Conservation (phyloP, 306 rosid species). For the Oemleria cerasiformis region DNA sequence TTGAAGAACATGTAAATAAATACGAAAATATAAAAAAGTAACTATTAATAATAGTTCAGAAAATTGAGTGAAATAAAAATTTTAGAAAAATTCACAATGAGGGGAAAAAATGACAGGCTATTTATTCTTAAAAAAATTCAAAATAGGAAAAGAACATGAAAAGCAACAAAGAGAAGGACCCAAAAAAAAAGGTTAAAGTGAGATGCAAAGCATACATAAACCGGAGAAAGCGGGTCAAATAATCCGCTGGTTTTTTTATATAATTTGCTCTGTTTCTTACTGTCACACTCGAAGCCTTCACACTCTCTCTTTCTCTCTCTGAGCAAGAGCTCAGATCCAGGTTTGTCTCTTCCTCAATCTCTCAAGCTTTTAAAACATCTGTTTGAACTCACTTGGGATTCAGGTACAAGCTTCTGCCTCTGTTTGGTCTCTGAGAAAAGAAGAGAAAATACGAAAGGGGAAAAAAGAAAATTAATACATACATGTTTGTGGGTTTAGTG, state of each 20-base stretch:
- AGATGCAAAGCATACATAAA: conserved; percentile 17
- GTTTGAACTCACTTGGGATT: conserved; percentile 14
- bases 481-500: neutral
- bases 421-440: conserved; percentile 10
- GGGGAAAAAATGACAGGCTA: neutral
- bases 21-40: too few species aligned
- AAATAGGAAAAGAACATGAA: conserved; percentile 21
- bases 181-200: conserved; percentile 21
- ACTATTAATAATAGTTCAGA: too few species aligned
- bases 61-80: too few species aligned
- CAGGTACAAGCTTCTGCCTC: conserved; percentile 16
- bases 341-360: conserved; percentile 33
- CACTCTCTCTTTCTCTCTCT: conserved; percentile 8
- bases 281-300: conserved; percentile 13
- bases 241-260: conserved; percentile 27
- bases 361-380: conserved; percentile 18
- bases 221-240: conserved; percentile 64
- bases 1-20: too few species aligned
- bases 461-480: neutral
- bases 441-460: neutral
- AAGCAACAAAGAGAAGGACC: neutral
- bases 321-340: conserved; percentile 59
- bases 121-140: neutral
- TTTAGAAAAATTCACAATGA: too few species aligned
- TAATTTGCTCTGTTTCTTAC: conserved; percentile 9